These are phyloP conservation scores for Vitis rupestris DNA, from an alignment of 164 flowering plant genomes.

Conservation along the genomic window DNA sequence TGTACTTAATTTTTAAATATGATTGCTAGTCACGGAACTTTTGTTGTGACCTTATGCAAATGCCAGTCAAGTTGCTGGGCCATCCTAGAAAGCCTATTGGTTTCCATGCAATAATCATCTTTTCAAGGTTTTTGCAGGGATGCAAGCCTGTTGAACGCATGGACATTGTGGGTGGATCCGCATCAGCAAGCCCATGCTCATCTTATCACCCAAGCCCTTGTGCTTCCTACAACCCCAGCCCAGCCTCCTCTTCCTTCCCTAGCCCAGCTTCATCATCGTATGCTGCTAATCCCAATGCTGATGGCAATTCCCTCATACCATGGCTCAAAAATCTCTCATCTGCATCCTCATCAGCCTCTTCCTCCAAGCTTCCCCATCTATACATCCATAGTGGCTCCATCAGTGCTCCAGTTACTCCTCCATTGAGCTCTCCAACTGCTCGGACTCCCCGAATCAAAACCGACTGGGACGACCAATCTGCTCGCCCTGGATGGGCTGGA, in stretches of 20 bases:
- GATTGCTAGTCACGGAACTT: background rate
- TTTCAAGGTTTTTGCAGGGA: slow-evolving; percentile 44
- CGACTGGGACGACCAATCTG: slow-evolving; percentile 62
- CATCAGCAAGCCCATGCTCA: slow-evolving; percentile 72
- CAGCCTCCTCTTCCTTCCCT: slow-evolving; percentile 74
- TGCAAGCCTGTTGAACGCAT: slow-evolving; percentile 69
- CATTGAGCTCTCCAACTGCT: slow-evolving; percentile 89
- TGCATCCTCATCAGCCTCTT: slow-evolving; percentile 48
- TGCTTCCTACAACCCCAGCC: slow-evolving; percentile 68
- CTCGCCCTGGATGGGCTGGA: slow-evolving; percentile 42
- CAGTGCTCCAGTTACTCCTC: slow-evolving; percentile 98
- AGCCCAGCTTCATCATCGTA: slow-evolving; percentile 57
- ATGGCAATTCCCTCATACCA: slow-evolving; percentile 83
- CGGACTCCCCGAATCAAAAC: slow-evolving; percentile 64
- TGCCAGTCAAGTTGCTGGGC: background rate
- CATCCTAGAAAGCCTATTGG: background rate
- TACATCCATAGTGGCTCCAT: slow-evolving; percentile 78
- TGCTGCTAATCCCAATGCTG: slow-evolving; percentile 41
- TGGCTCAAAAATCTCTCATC: slow-evolving; percentile 94
- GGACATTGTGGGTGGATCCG: slow-evolving; percentile 66
- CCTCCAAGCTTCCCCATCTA: slow-evolving; percentile 65
- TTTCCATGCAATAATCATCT: slow-evolving; percentile 10
- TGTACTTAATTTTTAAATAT: background rate
- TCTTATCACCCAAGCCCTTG: slow-evolving; percentile 77
- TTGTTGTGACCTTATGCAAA: background rate